phyloP scores from a whole-genome alignment of 1,284 basidiomycete species.

The Ustilago tritici region DNA sequence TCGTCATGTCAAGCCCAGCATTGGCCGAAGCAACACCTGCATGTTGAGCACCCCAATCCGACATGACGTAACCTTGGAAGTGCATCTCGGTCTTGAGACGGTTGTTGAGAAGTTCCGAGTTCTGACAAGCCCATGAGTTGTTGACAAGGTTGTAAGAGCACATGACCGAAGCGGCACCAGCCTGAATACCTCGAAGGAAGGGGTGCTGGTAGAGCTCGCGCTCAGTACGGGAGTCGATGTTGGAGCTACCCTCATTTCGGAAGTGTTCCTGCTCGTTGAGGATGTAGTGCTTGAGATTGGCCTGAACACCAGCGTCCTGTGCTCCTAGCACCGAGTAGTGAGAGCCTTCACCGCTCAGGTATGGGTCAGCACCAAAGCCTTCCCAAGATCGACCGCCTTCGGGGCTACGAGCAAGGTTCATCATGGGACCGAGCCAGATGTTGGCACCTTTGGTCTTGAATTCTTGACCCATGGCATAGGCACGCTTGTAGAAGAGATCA shows the following conservation, averaged over 20 bases:
- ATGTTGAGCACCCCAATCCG: slow-evolving; percentile 59
- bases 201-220: slow-evolving; percentile 70
- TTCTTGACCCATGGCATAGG: slow-evolving; percentile 81
- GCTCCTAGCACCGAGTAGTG: slow-evolving; percentile 58
- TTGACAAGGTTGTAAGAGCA: slow-evolving; percentile 75
- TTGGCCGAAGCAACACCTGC: slow-evolving; percentile 72
- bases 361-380: slow-evolving; percentile 70
- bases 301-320: slow-evolving; percentile 63
- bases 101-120: slow-evolving; percentile 78
- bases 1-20: slow-evolving; percentile 76
- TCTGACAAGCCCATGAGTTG: slow-evolving; percentile 73
- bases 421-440: slow-evolving; percentile 74
- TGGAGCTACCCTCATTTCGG: slow-evolving; percentile 57
- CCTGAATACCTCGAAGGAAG: slow-evolving; percentile 70
- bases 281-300: slow-evolving; percentile 70
- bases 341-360: slow-evolving; percentile 62
- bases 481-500: slow-evolving; percentile 79
- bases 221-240: slow-evolving; percentile 81
- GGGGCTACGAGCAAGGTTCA: slow-evolving; percentile 74
- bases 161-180: slow-evolving; percentile 71
- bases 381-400: slow-evolving; percentile 85
- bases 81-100: slow-evolving; percentile 80
- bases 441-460: slow-evolving; percentile 84
- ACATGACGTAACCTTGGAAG: slow-evolving; percentile 78
- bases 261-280: slow-evolving; percentile 67